Evolutionary conservation across 2,329 filamentous ascomycete species (phyloP).

Genomic region (Exophiala sideris): DNA sequence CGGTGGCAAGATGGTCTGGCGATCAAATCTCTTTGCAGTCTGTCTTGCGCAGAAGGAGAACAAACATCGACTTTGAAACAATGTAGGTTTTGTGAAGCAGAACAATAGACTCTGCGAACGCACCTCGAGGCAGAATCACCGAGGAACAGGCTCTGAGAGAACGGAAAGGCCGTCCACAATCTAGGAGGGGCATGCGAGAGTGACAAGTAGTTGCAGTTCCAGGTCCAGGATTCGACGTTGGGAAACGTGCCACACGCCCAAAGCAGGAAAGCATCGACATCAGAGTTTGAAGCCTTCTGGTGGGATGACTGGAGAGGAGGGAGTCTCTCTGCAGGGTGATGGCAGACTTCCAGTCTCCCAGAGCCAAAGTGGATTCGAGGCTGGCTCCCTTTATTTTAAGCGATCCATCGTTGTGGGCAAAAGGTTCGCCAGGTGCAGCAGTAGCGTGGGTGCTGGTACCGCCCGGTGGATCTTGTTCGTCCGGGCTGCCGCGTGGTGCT

Average conservation of each 20-base stretch:
- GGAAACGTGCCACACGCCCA: background rate
- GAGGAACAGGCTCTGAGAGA: no score
- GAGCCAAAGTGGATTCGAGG: background rate
- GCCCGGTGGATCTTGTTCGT: background rate
- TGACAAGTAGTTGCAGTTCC: background rate
- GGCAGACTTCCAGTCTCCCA: no score
- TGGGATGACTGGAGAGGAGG: background rate
- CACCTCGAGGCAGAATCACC: no score
- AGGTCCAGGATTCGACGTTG: background rate
- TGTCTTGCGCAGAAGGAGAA: background rate
- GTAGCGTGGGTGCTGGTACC: background rate
- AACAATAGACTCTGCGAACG: no score
- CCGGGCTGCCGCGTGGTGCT: background rate
- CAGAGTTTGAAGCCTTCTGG: background rate
- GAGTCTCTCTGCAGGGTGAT: background rate
- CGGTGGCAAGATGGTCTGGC: background rate
- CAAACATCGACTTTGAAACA: background rate
- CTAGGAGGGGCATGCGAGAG: background rate
- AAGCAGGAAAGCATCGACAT: background rate
- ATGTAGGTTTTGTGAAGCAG: no score
- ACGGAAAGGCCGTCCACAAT: no score
- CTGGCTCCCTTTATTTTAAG: background rate
- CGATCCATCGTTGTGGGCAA: background rate
- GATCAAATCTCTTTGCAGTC: background rate
- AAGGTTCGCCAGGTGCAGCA: background rate